Base-by-base conservation (phyloP, 73 alveolate species). In the Symbiodinium pilosum region DNA sequence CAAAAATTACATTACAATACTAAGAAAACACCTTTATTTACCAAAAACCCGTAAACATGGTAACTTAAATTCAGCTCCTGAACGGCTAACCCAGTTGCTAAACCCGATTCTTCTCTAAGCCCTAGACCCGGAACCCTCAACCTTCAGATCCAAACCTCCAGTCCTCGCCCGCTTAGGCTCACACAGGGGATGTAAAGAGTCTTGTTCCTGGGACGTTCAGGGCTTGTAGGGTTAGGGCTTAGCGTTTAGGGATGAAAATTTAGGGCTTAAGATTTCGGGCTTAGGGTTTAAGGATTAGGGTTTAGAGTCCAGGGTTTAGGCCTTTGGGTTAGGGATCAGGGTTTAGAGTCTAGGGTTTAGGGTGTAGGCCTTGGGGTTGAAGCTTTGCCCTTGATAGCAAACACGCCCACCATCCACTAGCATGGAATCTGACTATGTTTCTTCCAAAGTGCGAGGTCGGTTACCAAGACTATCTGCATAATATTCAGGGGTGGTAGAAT, bases 171-270 rank as follows among this genome's bases (percentile, higher is more conserved):
- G n/a, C 71, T 54, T 54, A 56, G 75, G 75, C 28, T 9, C 38
- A 16, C 88, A 36, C 97, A 91, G 77, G 97, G 97, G 77, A 91
- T 91, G 97, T 91, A 91, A 32, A 91, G 97, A 28, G 97, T 91
- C 97, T 91, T 91, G 88, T 91, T 91, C 52, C 75, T 64, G 36
- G 3, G 77, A 7, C 69, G 64, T 20, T 1, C 2, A 52, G 12
- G 69, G 69, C 69, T 52, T 1, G n/a, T 28, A 52, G 24, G 21
- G 69, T 20, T 16, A 7, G 64, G 64, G 64, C 16, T 47, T 47
- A 7, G 64, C 24, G 7, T 47, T 47, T 11, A 16, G 64, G 64
- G 64, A 11, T 47, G 64, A 16, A 16, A 16, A 11, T 47, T 47
- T 16, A 47, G 64, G 64, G 64, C 16, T 47, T 16, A 47, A 16